Conservation (phyloP, 148 eudicot genomes). For the Pouteria glomerata region DNA sequence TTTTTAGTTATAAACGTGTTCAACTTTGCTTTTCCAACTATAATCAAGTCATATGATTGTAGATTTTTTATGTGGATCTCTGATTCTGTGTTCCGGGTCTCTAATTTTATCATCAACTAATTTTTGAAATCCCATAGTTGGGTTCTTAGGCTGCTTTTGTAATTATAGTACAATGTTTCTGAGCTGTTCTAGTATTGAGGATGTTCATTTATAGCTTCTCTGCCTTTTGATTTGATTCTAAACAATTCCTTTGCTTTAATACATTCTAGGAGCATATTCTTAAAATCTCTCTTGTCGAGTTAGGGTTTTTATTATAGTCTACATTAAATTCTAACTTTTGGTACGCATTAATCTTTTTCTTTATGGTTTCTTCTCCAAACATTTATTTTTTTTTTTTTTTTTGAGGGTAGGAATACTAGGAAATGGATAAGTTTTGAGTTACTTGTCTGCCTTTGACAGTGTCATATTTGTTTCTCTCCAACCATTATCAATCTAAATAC, state of each 20-base stretch:
- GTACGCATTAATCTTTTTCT: not conserved
- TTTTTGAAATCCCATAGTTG: not conserved
- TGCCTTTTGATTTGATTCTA: not conserved
- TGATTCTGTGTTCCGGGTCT: not conserved
- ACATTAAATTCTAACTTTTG: not conserved
- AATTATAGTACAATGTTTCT: not conserved
- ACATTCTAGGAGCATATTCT: not conserved
- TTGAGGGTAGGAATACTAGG: not conserved
- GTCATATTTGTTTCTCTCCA: not conserved
- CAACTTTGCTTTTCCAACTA: no score
- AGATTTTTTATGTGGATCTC: not conserved
- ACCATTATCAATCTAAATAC: not conserved
- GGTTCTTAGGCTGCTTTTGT: not conserved
- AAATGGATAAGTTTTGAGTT: not conserved
- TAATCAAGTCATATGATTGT: no score
- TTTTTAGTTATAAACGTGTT: no score
- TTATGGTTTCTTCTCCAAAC: not conserved
- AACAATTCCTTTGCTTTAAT: not conserved
- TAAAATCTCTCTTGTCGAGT: not conserved
- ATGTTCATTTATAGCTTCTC: not conserved
- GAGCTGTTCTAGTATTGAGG: not conserved
- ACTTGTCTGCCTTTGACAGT: not conserved
- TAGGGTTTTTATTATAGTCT: not conserved
- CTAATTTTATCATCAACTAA: not conserved
- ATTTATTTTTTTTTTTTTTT: no score